Evolutionary conservation across 2,329 filamentous ascomycete genomes (phyloP).

Genomic region (Colletotrichum tanaceti): DNA sequence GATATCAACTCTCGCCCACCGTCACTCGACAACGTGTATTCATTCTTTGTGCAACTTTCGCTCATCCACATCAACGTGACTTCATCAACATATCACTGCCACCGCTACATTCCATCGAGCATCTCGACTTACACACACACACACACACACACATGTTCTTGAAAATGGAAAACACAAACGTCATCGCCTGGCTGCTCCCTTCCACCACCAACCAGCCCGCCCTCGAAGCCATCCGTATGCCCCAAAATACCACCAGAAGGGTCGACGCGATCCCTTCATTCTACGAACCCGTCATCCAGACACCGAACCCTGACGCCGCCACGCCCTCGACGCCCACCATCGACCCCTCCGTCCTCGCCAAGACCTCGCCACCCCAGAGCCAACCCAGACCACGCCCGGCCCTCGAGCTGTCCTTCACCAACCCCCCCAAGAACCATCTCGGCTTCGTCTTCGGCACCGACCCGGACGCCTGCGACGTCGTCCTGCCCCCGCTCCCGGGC

Average conservation of each 20-base stretch:
- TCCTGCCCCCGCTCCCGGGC: constrained; percentile 50
- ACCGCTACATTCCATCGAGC: background rate
- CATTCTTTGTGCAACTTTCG: background rate
- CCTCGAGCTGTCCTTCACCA: constrained; percentile 52
- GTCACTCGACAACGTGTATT: constrained; percentile 19
- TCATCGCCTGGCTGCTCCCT: constrained; percentile 41
- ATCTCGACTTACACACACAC: too few species aligned
- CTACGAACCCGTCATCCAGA: constrained; percentile 25
- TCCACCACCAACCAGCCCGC: constrained; percentile 39
- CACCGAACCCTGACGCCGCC: constrained; percentile 19
- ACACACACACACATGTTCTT: too few species aligned
- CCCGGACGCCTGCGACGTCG: constrained; percentile 50
- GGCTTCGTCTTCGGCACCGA: constrained; percentile 55
- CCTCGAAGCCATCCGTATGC: constrained; percentile 35
- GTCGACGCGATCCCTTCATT: constrained; percentile 29
- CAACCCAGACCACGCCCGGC: constrained; percentile 42
- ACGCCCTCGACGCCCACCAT: constrained; percentile 25
- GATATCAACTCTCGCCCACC: background rate
- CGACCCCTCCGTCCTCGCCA: constrained; percentile 33
- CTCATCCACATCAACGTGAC: background rate
- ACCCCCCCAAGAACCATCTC: constrained; percentile 49
- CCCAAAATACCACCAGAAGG: constrained; percentile 31
- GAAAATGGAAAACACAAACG: constrained; percentile 35
- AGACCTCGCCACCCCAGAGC: background rate
- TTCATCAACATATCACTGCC: constrained; percentile 6